These are phyloP conservation scores for Metarhizium guizhouense DNA, from an alignment of 2,329 filamentous ascomycete species.

Conservation along the genomic window DNA sequence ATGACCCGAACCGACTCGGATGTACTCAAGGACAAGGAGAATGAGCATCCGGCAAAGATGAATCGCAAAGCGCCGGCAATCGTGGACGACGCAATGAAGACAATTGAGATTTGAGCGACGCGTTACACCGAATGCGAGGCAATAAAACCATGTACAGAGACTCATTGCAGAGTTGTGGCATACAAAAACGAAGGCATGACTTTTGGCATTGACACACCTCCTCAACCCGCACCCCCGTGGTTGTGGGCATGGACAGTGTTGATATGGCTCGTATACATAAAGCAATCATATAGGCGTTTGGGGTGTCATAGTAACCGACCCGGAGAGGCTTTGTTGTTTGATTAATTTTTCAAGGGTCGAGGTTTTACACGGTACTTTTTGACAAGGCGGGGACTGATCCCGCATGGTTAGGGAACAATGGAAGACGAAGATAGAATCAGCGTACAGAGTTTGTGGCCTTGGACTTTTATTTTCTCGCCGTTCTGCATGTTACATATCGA, in stretches of 20 bases:
- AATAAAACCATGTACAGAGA: not conserved
- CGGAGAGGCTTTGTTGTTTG: not conserved
- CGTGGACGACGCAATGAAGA: conserved; percentile 47
- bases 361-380: not conserved
- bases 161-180: conserved; percentile 32
- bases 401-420: not conserved
- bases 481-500: not conserved
- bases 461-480: not conserved
- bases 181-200: conserved; percentile 19
- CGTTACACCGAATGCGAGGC: not conserved
- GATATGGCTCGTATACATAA: not conserved
- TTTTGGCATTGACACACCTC: not conserved
- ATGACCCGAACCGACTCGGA: conserved; percentile 25
- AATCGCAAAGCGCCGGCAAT: conserved; percentile 36
- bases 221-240: not conserved
- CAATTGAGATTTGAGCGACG: conserved; percentile 45
- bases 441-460: not conserved
- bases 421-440: not conserved
- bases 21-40: conserved; percentile 30
- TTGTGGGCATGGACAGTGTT: not conserved
- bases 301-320: not conserved
- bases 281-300: not conserved
- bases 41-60: conserved; percentile 25
- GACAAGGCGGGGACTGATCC: not conserved
- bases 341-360: not conserved